Evolutionary conservation across 768 basidiomycete genomes (phyloP), one percentile per base, ranked within the genome.

Genomic region (Rhodotorula diobovata): DNA sequence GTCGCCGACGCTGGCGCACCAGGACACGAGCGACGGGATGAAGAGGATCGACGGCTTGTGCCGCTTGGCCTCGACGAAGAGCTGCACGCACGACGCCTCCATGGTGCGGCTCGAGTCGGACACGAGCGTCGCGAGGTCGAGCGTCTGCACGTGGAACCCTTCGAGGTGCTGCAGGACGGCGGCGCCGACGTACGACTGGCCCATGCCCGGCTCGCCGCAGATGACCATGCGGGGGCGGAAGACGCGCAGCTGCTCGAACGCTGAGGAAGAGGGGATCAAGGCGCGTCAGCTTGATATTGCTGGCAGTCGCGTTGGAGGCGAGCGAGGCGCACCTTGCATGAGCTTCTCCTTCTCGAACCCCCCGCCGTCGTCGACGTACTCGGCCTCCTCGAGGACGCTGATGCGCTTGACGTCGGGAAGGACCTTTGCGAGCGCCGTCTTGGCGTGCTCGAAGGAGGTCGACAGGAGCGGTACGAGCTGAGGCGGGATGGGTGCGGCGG

Each of bases 11-110:
- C 92, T 87, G 1, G 87, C 83, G 73, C 89, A 90, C 93, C 94
- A 98, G 1, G 88, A 86, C 2, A 86, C 77, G 12, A 99, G 85
- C 2, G 91, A 90, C 1, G 95, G 95, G 41, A 99, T 91, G 80
- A 94, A 98, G 59, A 99, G 86, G 48, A 98, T 89, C 0, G 93
- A 93, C 0, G 96, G 96, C 76, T 95, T 93, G 79, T 96, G 91
- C 37, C 95, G 88, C 79, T 97, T 98, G 1, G 95, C 96, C 80
- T 99, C 96, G 32, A 94, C 85, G 78, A 99, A 97, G 28, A 96
- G 84, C 76, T 98, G 94, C 9, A 97, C 92, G 64, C 97, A 87
- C 4, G 91, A 89, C 2, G 96, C 91, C 81, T 99, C 96, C 68
- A 73, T 65, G 48, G 71, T 71, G 21, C 93, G 82, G 1, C 91